A percentile compares a stretch with the other conserved stretches of the same genome.
These are phyloP conservation scores for Claviceps africana DNA, from an alignment of 2,329 filamentous ascomycete genomes.

Conservation along the genomic window DNA sequence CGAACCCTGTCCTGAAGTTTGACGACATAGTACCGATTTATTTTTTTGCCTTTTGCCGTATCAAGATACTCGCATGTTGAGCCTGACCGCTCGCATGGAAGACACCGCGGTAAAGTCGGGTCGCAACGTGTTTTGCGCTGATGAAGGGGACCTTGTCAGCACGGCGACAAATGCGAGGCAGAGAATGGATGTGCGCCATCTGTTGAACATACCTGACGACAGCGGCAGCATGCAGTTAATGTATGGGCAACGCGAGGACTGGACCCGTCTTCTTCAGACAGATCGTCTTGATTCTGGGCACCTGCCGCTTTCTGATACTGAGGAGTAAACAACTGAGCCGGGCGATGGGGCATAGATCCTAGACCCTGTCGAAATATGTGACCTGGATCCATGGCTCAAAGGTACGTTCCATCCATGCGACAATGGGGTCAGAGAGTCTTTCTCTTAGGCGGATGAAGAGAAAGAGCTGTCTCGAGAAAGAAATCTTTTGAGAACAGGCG, in stretches of 20 bases:
- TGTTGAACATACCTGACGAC: slow-evolving; percentile 49
- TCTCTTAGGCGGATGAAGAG: neutral
- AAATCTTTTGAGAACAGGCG: neutral
- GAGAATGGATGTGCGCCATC: neutral
- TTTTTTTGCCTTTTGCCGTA: slow-evolving; percentile 69
- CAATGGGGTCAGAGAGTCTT: neutral
- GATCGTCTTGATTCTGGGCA: slow-evolving; percentile 25
- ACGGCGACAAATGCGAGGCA: neutral
- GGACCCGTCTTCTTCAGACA: slow-evolving; percentile 34
- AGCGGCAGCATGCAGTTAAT: slow-evolving; percentile 66
- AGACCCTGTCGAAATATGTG: slow-evolving; percentile 47
- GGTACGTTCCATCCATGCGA: neutral
- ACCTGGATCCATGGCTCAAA: slow-evolving; percentile 39
- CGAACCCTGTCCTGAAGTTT: slow-evolving; percentile 78
- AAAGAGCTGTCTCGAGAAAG: neutral
- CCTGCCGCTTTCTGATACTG: slow-evolving; percentile 17
- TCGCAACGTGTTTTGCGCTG: slow-evolving; percentile 95
- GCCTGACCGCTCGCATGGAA: slow-evolving; percentile 83
- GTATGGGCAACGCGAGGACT: slow-evolving; percentile 60
- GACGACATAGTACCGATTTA: slow-evolving; percentile 85
- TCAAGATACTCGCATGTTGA: slow-evolving; percentile 93
- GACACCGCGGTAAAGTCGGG: slow-evolving; percentile 77
- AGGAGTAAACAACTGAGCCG: slow-evolving; percentile 18
- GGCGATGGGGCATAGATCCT: slow-evolving; percentile 27
- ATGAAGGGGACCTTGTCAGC: slow-evolving; percentile 6